Evolutionary conservation across 768 basidiomycete genomes (phyloP).

Genomic region (Sutorius australiensis): DNA sequence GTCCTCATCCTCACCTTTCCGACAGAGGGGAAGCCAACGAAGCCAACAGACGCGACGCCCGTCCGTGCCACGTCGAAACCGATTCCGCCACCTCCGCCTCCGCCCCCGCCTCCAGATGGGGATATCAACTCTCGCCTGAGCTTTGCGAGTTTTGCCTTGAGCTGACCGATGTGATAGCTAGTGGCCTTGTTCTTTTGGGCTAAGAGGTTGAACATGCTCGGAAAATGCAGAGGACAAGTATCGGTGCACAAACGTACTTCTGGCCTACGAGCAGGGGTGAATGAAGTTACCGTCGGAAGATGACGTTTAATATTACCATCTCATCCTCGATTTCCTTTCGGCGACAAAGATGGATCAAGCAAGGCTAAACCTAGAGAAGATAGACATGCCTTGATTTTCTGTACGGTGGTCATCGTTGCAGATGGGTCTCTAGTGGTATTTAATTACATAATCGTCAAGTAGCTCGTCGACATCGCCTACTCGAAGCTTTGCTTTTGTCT

Average conservation of each 20-base stretch:
- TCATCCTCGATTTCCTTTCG: constrained; percentile 91
- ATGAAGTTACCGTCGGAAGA: constrained; percentile 21
- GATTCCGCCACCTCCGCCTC: constrained; percentile 83
- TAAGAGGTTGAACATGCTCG: constrained; percentile 32
- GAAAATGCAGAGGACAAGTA: constrained; percentile 9
- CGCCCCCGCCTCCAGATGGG: constrained; percentile 71
- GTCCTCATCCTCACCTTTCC: constrained; percentile 60
- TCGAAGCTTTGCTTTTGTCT: constrained; percentile 8
- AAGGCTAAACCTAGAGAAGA: constrained; percentile 8
- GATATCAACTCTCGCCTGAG: constrained; percentile 90
- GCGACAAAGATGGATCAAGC: constrained; percentile 10
- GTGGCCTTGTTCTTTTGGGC: constrained; percentile 96
- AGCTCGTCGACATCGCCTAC: constrained; percentile 1
- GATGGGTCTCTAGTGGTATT: neutral
- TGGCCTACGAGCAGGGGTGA: constrained; percentile 50
- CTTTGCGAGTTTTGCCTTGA: constrained; percentile 98
- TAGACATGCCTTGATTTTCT: constrained; percentile 73
- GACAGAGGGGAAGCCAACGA: constrained; percentile 90
- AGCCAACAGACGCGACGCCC: constrained; percentile 95
- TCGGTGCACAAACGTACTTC: constrained; percentile 52
- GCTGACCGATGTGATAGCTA: constrained; percentile 92
- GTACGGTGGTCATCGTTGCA: constrained; percentile 72
- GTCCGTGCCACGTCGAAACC: constrained; percentile 99
- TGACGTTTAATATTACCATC: constrained; percentile 59
- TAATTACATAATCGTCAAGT: constrained; percentile 14